These are phyloP conservation scores for Solanum hybrid DNA, from an alignment of 305 asterid genomes.

Conservation along the genomic window DNA sequence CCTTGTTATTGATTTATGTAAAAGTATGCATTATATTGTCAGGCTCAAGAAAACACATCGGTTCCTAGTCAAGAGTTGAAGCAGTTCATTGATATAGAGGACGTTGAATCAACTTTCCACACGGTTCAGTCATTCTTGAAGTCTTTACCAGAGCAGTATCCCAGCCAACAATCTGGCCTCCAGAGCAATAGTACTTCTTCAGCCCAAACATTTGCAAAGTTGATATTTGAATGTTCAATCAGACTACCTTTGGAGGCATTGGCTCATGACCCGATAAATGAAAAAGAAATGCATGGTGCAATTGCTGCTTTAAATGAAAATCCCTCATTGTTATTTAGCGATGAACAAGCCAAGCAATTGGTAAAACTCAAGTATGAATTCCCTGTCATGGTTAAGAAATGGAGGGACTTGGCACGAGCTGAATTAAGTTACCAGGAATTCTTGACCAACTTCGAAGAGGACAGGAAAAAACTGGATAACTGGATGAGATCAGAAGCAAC, in stretches of 20 bases:
- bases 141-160: not conserved
- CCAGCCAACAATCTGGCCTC: not conserved
- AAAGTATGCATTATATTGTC: not conserved
- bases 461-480: not conserved
- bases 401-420: constrained; percentile 2
- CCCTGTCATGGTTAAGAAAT: constrained; percentile 4
- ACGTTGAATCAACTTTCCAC: constrained; percentile 6
- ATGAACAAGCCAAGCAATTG: not conserved
- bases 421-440: not conserved
- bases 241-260: not conserved
- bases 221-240: not conserved
- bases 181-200: not conserved
- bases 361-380: constrained; percentile 2
- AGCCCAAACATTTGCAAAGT: not conserved
- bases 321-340: not conserved
- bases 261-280: not conserved
- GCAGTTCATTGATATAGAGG: not conserved
- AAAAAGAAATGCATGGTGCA: not conserved
- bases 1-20: not conserved
- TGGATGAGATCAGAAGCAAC: not conserved
- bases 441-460: not conserved
- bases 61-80: not conserved
- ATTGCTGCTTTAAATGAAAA: not conserved
- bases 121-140: not conserved
- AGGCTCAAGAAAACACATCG: not conserved